Evolutionary conservation across 1,284 basidiomycete genomes (phyloP).

Genomic region (Cutaneotrichosporon curvatum): DNA sequence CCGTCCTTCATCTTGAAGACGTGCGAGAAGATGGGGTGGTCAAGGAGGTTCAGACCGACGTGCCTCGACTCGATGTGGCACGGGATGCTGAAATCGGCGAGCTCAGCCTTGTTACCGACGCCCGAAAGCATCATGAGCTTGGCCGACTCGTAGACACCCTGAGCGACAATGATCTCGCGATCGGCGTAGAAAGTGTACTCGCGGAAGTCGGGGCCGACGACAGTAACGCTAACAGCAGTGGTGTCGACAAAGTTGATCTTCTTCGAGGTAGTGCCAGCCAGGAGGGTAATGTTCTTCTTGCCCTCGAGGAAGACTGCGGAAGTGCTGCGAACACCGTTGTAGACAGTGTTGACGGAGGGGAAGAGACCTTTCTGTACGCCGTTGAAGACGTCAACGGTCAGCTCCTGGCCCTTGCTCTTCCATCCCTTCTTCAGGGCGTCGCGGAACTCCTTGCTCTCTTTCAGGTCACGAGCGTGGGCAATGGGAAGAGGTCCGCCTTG

Average conservation of each 20-base stretch:
- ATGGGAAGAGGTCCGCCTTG: slow-evolving; percentile 8
- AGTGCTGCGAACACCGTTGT: slow-evolving; percentile 7
- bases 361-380: slow-evolving; percentile 9
- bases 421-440: slow-evolving; percentile 10
- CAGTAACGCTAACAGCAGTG: slow-evolving; percentile 10
- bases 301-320: slow-evolving; percentile 7
- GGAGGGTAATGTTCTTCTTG: slow-evolving; percentile 11
- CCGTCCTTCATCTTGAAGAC: slow-evolving; percentile 18
- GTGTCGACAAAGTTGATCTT: slow-evolving; percentile 9
- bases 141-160: slow-evolving; percentile 12
- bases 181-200: slow-evolving; percentile 12
- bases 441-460: slow-evolving; percentile 12
- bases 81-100: slow-evolving; percentile 14
- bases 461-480: slow-evolving; percentile 10
- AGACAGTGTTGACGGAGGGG: slow-evolving; percentile 11
- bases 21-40: slow-evolving; percentile 48
- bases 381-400: slow-evolving; percentile 8
- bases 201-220: slow-evolving; percentile 9
- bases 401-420: slow-evolving; percentile 6
- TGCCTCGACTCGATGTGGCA: slow-evolving; percentile 47
- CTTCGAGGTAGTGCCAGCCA: slow-evolving; percentile 7
- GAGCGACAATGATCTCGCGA: slow-evolving; percentile 13
- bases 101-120: slow-evolving; percentile 6
- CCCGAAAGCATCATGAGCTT: slow-evolving; percentile 14
- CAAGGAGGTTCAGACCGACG: slow-evolving; percentile 68